Base-by-base conservation (phyloP, 2,329 filamentous ascomycete species). In the Dothideomycetidae sp. region DNA sequence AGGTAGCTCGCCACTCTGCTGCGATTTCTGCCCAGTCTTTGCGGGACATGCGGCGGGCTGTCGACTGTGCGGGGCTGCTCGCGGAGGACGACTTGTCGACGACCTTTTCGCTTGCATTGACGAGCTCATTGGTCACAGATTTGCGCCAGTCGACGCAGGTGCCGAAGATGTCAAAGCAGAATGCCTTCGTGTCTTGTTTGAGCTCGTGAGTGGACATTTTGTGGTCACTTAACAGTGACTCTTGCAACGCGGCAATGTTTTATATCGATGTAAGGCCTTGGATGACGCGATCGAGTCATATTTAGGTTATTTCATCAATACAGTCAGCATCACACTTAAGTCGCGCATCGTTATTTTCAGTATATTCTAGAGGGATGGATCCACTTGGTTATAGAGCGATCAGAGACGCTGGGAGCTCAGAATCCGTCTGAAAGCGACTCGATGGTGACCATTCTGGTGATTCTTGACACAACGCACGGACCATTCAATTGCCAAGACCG, bases 131-230 rank as follows among this genome's bases (percentile, higher is more conserved):
- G 10, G 67, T 71, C 13, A 90, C 72, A 2, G 74, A 73, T 28
- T 63, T 64, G 40, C 81, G 76, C 81, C 81, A 88, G 62, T 88
- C 70, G 31, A 90, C 81, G 44, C 78, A 73, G 1, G 83, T 90
- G 46, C 81, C 81, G 55, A 86, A 85, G 48, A 84, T 71, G 58
- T 85, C 80, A 51, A 83, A 84, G 37, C 76, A 66, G 21, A 85
- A 62, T 5, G 71, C 78, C 28, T 38, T 38, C 16, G 29, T 38
- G 36, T 38, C 36, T 12, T 16, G 7, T 32, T 33, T 38, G 16
- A 21, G 29, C 13, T 18, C 17, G n/a, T 15, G 19, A 10, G 12
- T 38, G 16, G 26, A 5, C 35, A 37, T 38, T n/a, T 26, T n/a
- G 21, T 26, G n/a, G 7, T 7, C 7, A 26, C 7, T 26, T 7